phyloP scores from a whole-genome alignment of 2,329 filamentous ascomycete species.

The Xylaria sp. region DNA sequence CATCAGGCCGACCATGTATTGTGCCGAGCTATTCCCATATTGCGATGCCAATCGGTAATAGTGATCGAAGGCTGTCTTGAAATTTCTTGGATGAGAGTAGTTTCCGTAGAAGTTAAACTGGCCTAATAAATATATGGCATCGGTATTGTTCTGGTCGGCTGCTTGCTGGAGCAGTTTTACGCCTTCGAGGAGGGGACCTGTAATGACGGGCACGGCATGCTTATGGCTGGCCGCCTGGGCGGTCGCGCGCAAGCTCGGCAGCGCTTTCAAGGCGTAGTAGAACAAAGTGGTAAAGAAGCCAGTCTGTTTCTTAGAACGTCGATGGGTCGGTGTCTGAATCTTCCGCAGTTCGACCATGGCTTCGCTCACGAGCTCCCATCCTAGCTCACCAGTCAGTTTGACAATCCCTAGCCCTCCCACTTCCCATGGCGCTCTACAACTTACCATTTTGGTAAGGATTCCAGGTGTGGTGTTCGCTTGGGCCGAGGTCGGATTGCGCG shows the following conservation, averaged over 20 bases:
- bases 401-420: not conserved
- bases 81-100: conserved; percentile 85
- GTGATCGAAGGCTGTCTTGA: conserved; percentile 80
- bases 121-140: conserved; percentile 89
- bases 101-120: conserved; percentile 99
- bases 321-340: conserved; percentile 58
- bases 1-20: conserved; percentile 96
- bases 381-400: conserved; percentile 47
- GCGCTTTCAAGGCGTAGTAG: conserved; percentile 59
- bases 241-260: conserved; percentile 62
- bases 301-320: conserved; percentile 57
- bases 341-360: conserved; percentile 63
- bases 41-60: conserved; percentile 81
- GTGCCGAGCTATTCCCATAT: conserved; percentile 89
- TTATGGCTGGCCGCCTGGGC: conserved; percentile 55
- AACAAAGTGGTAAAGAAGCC: conserved; percentile 58
- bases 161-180: conserved; percentile 65
- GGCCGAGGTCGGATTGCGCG: conserved; percentile 44
- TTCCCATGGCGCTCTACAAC: conserved; percentile 8
- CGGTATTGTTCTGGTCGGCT: conserved; percentile 71
- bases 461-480: conserved; percentile 45
- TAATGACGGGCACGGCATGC: conserved; percentile 52
- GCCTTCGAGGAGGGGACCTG: conserved; percentile 61
- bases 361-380: conserved; percentile 64
- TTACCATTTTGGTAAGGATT: conserved; percentile 51